Evolutionary conservation across 225 moss, liverwort and hornwort species (phyloP).

Genomic region (Polytrichum formosum): DNA sequence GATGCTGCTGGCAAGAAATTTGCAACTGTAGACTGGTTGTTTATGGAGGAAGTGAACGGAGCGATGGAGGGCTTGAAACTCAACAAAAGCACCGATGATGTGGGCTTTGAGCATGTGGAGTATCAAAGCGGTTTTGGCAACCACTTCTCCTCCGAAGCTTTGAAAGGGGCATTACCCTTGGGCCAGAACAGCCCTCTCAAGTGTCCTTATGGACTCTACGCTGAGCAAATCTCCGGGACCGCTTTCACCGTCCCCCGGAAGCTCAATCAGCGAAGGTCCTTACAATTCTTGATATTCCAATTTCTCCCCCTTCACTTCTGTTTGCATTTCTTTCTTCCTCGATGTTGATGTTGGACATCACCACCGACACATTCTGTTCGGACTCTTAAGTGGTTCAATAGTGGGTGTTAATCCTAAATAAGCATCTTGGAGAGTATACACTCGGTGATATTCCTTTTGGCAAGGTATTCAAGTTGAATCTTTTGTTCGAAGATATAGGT

Average conservation of each 20-base stretch:
- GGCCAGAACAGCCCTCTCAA: conserved; percentile 91
- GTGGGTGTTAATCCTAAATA: too few relatives aligned
- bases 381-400: too few relatives aligned
- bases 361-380: too few relatives aligned
- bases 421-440: too few relatives aligned
- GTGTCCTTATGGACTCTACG: conserved; percentile 91
- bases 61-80: conserved; percentile 24
- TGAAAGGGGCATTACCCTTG: conserved; percentile 76
- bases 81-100: conserved; percentile 11
- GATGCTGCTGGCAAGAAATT: too few relatives aligned
- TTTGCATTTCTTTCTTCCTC: background rate
- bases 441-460: too few relatives aligned
- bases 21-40: background rate
- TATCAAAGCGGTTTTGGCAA: conserved; percentile 84
- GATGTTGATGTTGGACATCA: background rate
- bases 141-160: conserved; percentile 68
- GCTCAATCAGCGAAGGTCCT: conserved; percentile 73
- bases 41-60: conserved; percentile 21
- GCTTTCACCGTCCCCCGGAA: conserved; percentile 93
- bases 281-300: background rate
- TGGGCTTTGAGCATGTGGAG: conserved; percentile 44
- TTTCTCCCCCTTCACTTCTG: background rate
- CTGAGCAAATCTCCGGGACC: conserved; percentile 92
- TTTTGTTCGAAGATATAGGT: too few relatives aligned
- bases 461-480: too few relatives aligned